Evolutionary conservation across 2,329 filamentous ascomycete species (phyloP), one percentile per base, ranked within the genome.

Genomic region (Exophiala bonariae): DNA sequence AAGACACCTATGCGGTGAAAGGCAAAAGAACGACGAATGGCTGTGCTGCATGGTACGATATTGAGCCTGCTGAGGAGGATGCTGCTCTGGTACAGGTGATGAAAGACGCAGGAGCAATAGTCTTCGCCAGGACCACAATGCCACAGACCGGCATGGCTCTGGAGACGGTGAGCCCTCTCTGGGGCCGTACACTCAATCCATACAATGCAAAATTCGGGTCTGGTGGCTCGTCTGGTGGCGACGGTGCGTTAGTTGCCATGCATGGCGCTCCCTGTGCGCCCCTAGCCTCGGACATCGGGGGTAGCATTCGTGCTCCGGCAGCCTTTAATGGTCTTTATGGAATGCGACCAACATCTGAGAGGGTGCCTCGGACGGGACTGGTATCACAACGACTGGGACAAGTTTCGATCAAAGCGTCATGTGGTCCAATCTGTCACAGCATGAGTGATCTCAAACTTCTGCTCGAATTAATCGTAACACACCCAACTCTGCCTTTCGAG

Each of bases 211-310:
- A 72, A 17, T 69, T 83, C 20, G 80, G 77, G 0, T 73, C 80
- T 0, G 85, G 85, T 5, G 85, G 85, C 3, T 81, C 76, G 10
- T 81, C 79, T 0, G 85, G 84, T 10, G 85, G 85, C 10, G 82
- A 86, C 61, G 81, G 75, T 0, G 79, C 76, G 0, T 63, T 85
- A 11, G 55, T 85, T n/a, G 77, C 75, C 4, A 73, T 85, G 68
- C 70, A 26, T 26, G 73, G 18, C 81, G 82, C 14, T 23, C 31
- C 16, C 32, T 37, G 9, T 28, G 17, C 22, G 42, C 42, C 4
- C 10, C 40, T 31, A 34, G 41, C 16, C 23, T 43, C 37, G 3
- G 50, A 54, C 20, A 44, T 44, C 26, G 47, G 50, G 8, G 47
- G 42, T 13, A 22, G n/a, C 17, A 46, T 52, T 20, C 17, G 46